Evolutionary conservation across 2,329 filamentous ascomycete genomes (phyloP).

Genomic region (Penicillium fuscoglaucum): DNA sequence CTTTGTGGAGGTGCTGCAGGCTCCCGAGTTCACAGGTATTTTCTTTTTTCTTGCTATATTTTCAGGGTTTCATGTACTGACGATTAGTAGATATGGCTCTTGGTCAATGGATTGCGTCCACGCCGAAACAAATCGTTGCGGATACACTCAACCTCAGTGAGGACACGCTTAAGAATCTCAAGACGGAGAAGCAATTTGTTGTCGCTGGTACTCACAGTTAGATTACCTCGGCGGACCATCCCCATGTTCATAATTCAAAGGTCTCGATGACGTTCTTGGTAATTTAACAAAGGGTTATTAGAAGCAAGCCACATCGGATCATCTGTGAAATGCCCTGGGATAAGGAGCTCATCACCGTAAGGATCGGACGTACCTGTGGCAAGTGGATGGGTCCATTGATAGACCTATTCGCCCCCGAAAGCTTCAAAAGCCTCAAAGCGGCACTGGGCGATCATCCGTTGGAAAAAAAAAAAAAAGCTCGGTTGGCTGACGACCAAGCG

Average conservation of each 20-base stretch:
- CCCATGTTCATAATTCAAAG: background rate
- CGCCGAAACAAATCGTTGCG: constrained; percentile 58
- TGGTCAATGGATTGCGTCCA: constrained; percentile 52
- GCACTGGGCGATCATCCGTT: background rate
- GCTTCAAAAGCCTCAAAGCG: background rate
- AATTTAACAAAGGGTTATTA: background rate
- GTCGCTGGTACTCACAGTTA: constrained; percentile 33
- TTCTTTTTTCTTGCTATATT: background rate
- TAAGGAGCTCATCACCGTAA: background rate
- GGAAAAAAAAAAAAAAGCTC: too few relatives aligned
- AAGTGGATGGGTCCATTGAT: background rate
- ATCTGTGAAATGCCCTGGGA: background rate
- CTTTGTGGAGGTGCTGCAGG: constrained; percentile 73
- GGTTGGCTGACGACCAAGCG: background rate
- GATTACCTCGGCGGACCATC: background rate
- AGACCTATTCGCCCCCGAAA: background rate
- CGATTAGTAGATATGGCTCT: constrained; percentile 47
- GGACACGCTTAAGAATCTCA: constrained; percentile 41
- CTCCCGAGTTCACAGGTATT: constrained; percentile 60
- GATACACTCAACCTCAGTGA: constrained; percentile 54
- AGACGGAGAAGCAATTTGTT: constrained; percentile 50
- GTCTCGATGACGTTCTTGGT: background rate
- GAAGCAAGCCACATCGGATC: background rate
- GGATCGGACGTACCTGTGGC: background rate
- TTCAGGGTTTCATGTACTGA: background rate